Base-by-base conservation (phyloP, 139 green algal species). In the Chlamydomonas asymmetrica region DNA sequence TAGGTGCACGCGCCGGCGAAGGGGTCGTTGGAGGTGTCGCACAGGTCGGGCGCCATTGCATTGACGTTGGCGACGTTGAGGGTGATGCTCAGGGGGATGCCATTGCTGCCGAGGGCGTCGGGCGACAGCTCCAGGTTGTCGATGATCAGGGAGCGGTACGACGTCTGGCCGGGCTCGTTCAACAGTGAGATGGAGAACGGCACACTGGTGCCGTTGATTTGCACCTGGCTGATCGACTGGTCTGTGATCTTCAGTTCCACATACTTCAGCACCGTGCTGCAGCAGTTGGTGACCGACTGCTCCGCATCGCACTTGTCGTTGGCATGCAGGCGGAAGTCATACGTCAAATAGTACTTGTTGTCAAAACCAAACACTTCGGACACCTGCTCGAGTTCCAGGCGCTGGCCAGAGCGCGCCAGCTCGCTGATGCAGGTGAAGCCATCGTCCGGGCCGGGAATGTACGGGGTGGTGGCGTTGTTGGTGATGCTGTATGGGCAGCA, bases 401-500 rank as follows among this genome's bases (percentile, higher is more conserved):
- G 34, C 50, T 62, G 75, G 4, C 57, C 59, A 32, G 41, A 71
- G 57, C 35, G 52, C 0, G 16, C 31, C 25, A 65, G 32, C 60
- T 65, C 67, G 29, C 61, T 38, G 2, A 49, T 40, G 68, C 76
- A 82, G 25, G 61, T 60, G 60, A 77, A 82, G 0, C 31, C 31
- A 20, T 45, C 52, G 4, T 35, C 62, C 9, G 73, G 64, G n/a
- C 22, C 5, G 9, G 64, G 67, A 60, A 71, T 41, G 4, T 37
- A 48, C 5, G 3, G 37, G 27, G 31, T 50, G 43, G 20, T 68
- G 48, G 29, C 23, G 0, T 31, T 38, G 25, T 34, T 4, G 22
- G 65, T 63, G 34, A 77, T 41, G 29, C 66, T 66, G 8, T 39
- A 25, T 22, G 76, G 76, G 76, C 76, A 82, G 76, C 76, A 82